Evolutionary conservation across 164 flowering plant genomes (phyloP).

Genomic region (Sedum album): DNA sequence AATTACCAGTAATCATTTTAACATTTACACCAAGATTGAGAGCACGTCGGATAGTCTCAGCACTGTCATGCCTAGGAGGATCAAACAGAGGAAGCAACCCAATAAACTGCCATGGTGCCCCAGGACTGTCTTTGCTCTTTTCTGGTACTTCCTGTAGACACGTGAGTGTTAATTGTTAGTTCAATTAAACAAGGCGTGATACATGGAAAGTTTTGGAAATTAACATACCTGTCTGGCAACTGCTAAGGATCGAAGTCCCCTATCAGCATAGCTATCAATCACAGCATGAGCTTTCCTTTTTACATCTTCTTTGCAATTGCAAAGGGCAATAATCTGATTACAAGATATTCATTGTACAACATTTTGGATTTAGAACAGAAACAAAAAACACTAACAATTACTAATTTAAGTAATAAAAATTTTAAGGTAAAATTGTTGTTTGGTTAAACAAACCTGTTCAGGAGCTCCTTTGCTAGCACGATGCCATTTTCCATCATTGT

Average conservation of each 20-base stretch:
- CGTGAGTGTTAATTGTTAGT: background rate
- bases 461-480: conserved; percentile 49
- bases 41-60: conserved; percentile 41
- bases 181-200: background rate
- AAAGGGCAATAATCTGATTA: conserved; percentile 28
- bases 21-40: conserved; percentile 47
- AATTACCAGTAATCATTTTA: conserved; percentile 40
- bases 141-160: conserved; percentile 33
- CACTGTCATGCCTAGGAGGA: conserved; percentile 49
- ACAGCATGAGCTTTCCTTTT: conserved; percentile 26
- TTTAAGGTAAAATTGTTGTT: background rate
- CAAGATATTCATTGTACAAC: background rate
- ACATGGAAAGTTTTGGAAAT: background rate
- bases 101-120: conserved; percentile 37
- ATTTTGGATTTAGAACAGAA: background rate
- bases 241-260: conserved; percentile 41
- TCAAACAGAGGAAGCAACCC: conserved; percentile 38
- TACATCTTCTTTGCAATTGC: conserved; percentile 37
- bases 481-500: conserved; percentile 37
- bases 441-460: conserved; percentile 27
- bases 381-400: background rate
- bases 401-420: background rate
- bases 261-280: conserved; percentile 41
- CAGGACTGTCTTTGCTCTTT: conserved; percentile 29
- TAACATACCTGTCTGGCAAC: conserved; percentile 35